Evolutionary conservation across 805 yeast genomes (phyloP), one percentile per base, ranked within the genome.

Genomic region (Candida railenensis): DNA sequence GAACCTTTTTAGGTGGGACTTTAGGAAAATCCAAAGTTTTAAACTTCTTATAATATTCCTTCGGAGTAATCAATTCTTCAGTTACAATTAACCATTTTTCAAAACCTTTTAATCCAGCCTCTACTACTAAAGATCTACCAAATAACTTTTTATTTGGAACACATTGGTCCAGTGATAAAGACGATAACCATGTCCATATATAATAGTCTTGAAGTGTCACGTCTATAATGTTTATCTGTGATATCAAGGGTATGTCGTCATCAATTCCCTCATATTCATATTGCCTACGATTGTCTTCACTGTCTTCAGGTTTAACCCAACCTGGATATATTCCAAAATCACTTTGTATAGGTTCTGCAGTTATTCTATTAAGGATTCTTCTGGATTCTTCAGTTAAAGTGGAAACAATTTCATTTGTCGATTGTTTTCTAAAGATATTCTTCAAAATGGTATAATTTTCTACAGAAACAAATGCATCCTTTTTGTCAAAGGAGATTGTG

Each of bases 181-280:
- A 78, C 1, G 90, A 81, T 57, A 89, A 71, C 96, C 96, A 89
- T 0, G 96, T 80, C 96, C 96, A 89, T 22, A 89, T 87, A 58
- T 84, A 89, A 62, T 86, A 89, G 62, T 89, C 96, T 62, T 88
- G 96, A 16, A 89, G 80, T 4, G 87, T 76, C 1, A 87, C 84
- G 48, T 87, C 77, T 7, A 79, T 68, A 8, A 87, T 69, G 39
- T 59, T 50, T 16, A 68, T 59, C 46, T 64, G 66, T 34, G 67
- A 74, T 66, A 53, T 69, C 30, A 64, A 52, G 1, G 76, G 76
- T n/a, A 70, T 66, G 38, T 65, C 57, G 2, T 48, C 63, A 43
- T 57, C 57, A 21, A 56, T 56, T 1, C 54, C 55, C 3, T 46
- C 50, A 15, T 5, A 16, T 18, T 36, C 39, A 19, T 36, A 36